Conservation (phyloP, 2,329 filamentous ascomycete species). For the Curvularia verruculosa region DNA sequence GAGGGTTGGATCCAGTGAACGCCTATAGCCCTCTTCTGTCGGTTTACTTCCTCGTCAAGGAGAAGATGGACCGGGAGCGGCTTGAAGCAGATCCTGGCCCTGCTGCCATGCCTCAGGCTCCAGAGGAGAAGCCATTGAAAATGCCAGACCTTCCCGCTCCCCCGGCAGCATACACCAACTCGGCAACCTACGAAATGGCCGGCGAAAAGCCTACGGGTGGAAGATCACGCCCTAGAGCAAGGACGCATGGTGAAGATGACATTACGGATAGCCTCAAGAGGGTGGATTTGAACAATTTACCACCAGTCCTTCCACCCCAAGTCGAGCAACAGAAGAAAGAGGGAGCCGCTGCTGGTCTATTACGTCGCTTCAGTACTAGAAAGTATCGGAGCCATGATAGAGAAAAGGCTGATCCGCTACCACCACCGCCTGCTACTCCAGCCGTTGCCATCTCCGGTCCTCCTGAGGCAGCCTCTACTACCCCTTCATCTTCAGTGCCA, state of each 20-base stretch:
- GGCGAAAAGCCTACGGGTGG: constrained; percentile 87
- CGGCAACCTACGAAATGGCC: constrained; percentile 82
- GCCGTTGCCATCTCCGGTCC: constrained; percentile 83
- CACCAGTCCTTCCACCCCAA: constrained; percentile 62
- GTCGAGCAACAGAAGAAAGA: constrained; percentile 73
- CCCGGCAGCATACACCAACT: constrained; percentile 87
- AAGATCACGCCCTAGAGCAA: constrained; percentile 79
- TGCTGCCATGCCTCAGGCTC: constrained; percentile 61
- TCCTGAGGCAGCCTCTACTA: constrained; percentile 64
- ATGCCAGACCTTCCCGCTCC: constrained; percentile 81
- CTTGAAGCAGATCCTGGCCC: constrained; percentile 65
- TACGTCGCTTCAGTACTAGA: constrained; percentile 90
- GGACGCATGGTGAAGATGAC: constrained; percentile 95
- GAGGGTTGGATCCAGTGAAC: constrained; percentile 87
- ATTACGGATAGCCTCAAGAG: constrained; percentile 74
- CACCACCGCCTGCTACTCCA: constrained; percentile 73
- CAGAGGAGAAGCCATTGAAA: constrained; percentile 63
- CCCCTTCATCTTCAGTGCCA: constrained; percentile 62
- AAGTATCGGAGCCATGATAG: constrained; percentile 66
- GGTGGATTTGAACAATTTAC: constrained; percentile 60
- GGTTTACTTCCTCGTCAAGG: constrained; percentile 93
- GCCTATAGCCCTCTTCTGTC: constrained; percentile 92
- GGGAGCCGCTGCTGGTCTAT: constrained; percentile 80
- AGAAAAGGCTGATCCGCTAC: constrained; percentile 63
- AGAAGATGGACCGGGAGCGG: constrained; percentile 85